Evolutionary conservation across 805 yeast genomes (phyloP).

Genomic region (Candida golubevii): DNA sequence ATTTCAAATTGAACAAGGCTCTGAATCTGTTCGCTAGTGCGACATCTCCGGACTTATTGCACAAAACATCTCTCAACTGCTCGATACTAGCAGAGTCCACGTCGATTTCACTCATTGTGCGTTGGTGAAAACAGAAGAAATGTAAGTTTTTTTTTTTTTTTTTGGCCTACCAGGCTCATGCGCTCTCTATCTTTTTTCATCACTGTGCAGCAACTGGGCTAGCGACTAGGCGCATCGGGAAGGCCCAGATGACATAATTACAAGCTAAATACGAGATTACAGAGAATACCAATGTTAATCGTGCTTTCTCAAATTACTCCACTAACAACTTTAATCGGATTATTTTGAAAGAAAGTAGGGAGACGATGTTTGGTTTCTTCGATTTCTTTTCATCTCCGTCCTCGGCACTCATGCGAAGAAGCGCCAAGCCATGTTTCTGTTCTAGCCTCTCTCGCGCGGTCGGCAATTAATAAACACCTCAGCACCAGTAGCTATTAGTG

Average conservation of each 20-base stretch:
- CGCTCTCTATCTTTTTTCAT: constrained; percentile 11
- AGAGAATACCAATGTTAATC: too few species aligned
- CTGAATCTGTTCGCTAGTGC: constrained; percentile 86
- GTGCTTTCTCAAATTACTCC: too few species aligned
- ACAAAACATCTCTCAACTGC: constrained; percentile 65
- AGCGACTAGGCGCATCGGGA: constrained; percentile 7
- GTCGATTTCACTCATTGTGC: constrained; percentile 31
- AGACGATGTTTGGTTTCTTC: too few species aligned
- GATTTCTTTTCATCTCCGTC: too few species aligned
- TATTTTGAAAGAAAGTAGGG: too few species aligned
- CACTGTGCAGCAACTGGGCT: constrained; percentile 2
- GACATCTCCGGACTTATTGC: constrained; percentile 61
- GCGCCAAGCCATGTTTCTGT: too few species aligned
- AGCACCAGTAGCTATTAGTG: too few species aligned
- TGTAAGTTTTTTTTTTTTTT: not conserved
- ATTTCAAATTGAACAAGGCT: constrained; percentile 87
- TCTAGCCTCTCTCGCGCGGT: too few species aligned
- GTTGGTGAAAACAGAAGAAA: not conserved
- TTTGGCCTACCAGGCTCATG: not conserved
- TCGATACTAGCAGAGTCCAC: constrained; percentile 48
- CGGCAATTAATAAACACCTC: too few species aligned
- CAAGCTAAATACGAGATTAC: too few species aligned
- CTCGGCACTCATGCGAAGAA: too few species aligned
- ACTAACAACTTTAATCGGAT: too few species aligned
- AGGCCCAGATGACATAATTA: constrained; percentile 4